Base-by-base conservation (phyloP, 306 rosid genomes). In the Prinsepia uniflora region DNA sequence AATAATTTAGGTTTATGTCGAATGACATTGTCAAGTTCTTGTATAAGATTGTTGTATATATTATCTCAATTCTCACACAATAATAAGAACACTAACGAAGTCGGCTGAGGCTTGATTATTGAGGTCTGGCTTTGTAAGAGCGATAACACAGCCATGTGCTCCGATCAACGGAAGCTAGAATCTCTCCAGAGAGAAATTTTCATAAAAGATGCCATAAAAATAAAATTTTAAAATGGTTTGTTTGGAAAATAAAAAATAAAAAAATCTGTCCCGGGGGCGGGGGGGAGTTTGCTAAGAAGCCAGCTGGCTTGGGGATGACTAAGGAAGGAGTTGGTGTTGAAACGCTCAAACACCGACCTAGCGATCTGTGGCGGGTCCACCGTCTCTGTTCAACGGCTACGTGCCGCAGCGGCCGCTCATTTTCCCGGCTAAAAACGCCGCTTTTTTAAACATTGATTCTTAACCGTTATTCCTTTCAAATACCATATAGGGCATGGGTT, bases 281-380 rank as follows among this genome's bases (percentile, higher is more conserved):
- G 24, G 13, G 63, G 36, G 69, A 58, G n/a, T 4, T 45, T 41
- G 45, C 20, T 46, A 17, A 41, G 52, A 22, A 3, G 6, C 78
- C 79, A 81, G 84, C 79, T 82, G 88, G 82, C 63, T 66, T 30
- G 42, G 53, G 46, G 76, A 7, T 18, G n/a, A 24, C 64, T 59
- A 39, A 22, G 62, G 50, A 69, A 52, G 56, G 46, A 22, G 46
- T 62, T 63, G 81, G 81, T 75, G 30, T 75, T 18, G 80, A 67
- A 71, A 86, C 94, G 89, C 87, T 87, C 75, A 84, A 81, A 72
- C 87, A 78, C 85, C 87, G 82, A 68, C 79, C 70, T 43, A 3
- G 53, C 70, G 45, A 75, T 75, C 83, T 36, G 44, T 30, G 56
- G 44, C 44, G 74, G 84, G 83, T 59, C 84, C 83, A 72, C 42